Evolutionary conservation across 2,329 filamentous ascomycete species (phyloP).

Genomic region (Fusarium musae): DNA sequence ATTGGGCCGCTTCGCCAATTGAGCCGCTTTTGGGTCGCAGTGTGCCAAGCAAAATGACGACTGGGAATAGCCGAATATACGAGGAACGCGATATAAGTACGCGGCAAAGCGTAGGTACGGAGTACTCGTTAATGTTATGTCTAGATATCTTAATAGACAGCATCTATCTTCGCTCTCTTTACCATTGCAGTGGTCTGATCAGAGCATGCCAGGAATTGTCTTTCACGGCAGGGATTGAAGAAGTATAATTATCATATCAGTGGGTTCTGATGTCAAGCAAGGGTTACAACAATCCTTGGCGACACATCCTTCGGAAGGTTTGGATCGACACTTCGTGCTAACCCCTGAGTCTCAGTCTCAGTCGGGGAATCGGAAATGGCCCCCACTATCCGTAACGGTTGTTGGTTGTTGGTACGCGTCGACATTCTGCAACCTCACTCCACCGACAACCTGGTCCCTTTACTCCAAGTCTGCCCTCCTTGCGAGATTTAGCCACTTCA

Average conservation of each 20-base stretch:
- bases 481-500: not conserved
- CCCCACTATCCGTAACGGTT: not conserved
- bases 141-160: not conserved
- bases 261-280: not conserved
- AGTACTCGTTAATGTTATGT: rapidly evolving
- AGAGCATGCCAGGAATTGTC: not conserved
- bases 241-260: not conserved
- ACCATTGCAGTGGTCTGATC: rapidly evolving
- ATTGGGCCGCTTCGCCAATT: not conserved
- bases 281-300: not conserved
- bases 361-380: not conserved
- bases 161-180: no score
- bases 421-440: not conserved
- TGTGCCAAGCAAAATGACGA: not conserved
- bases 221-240: rapidly evolving
- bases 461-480: not conserved
- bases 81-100: not conserved
- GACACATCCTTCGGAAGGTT: not conserved
- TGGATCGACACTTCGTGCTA: not conserved
- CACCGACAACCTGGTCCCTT: not conserved
- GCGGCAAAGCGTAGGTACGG: not conserved
- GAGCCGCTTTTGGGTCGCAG: not conserved
- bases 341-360: not conserved
- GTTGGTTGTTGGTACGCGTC: not conserved
- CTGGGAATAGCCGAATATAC: not conserved